Conservation (phyloP, 2,329 filamentous ascomycete species). For the Colletotrichum phormii region DNA sequence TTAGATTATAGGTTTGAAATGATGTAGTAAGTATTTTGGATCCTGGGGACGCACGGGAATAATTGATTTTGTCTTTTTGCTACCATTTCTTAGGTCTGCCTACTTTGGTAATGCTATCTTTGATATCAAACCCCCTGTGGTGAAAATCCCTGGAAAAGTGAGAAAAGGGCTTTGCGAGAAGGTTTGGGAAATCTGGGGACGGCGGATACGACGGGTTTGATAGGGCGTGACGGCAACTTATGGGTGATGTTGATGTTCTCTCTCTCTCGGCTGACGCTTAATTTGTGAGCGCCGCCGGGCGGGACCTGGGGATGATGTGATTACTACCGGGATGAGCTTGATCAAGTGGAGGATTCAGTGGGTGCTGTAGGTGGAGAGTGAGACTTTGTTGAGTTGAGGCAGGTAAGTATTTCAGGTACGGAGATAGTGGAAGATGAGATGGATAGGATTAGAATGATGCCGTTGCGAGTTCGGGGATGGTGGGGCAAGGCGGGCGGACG, state of each 20-base stretch:
- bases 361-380: too few relatives aligned
- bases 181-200: neutral
- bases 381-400: too few relatives aligned
- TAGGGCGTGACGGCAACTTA: neutral
- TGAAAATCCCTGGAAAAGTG: too few relatives aligned
- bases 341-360: too few relatives aligned
- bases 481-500: too few relatives aligned
- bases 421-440: too few relatives aligned
- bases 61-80: neutral
- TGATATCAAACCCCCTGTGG: neutral
- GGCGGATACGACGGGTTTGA: neutral
- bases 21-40: neutral
- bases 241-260: neutral
- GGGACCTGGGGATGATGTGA: too few relatives aligned
- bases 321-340: too few relatives aligned
- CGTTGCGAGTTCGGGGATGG: neutral
- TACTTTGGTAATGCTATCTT: neutral
- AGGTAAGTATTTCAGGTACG: too few relatives aligned
- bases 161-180: neutral
- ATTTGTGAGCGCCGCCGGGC: too few relatives aligned
- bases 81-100: too few relatives aligned
- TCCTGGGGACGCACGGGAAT: neutral
- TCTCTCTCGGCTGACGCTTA: neutral
- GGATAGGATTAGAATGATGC: too few relatives aligned
- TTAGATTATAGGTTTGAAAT: neutral